A percentile compares a stretch with the other conserved stretches of the same genome.
phyloP scores from a whole-genome alignment of 257 asterid genomes.

The Osmanthus fragrans region DNA sequence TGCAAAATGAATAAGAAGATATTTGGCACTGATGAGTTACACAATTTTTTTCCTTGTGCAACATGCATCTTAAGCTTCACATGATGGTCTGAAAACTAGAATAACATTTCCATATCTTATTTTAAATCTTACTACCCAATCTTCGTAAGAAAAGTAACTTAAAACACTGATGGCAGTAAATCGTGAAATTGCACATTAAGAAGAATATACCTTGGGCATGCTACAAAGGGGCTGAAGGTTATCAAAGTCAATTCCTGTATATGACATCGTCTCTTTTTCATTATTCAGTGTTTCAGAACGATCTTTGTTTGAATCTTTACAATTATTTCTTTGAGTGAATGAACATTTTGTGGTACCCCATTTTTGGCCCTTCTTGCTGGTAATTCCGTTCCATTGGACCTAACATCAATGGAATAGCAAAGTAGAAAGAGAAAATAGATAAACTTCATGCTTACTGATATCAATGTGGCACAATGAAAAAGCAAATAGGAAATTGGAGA shows the following conservation, averaged over 20 bases:
- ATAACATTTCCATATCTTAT: neutral
- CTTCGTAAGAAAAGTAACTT: slow-evolving; percentile 6
- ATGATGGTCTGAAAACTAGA: neutral
- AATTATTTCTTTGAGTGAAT: slow-evolving; percentile 43
- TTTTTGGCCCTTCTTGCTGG: slow-evolving; percentile 92
- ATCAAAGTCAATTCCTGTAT: slow-evolving; percentile 52
- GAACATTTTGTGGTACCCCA: slow-evolving; percentile 75
- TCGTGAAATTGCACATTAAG: neutral
- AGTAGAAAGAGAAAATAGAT: neutral
- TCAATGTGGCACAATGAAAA: neutral
- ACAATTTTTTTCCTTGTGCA: neutral
- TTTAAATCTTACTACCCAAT: neutral
- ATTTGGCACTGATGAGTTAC: neutral
- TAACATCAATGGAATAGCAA: neutral
- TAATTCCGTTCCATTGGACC: slow-evolving; percentile 77
- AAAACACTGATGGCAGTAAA: neutral
- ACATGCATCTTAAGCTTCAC: slow-evolving; percentile 1
- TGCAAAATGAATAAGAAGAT: slow-evolving; percentile 28
- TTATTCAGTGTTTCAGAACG: slow-evolving; percentile 30
- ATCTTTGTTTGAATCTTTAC: slow-evolving; percentile 35
- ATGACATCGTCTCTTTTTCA: slow-evolving; percentile 37
- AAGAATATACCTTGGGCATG: slow-evolving; percentile 60
- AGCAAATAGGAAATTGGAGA: neutral
- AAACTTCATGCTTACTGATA: neutral
- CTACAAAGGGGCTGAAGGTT: slow-evolving; percentile 69